Base-by-base conservation (phyloP, 2,329 filamentous ascomycete species). In the Microsporum canis region DNA sequence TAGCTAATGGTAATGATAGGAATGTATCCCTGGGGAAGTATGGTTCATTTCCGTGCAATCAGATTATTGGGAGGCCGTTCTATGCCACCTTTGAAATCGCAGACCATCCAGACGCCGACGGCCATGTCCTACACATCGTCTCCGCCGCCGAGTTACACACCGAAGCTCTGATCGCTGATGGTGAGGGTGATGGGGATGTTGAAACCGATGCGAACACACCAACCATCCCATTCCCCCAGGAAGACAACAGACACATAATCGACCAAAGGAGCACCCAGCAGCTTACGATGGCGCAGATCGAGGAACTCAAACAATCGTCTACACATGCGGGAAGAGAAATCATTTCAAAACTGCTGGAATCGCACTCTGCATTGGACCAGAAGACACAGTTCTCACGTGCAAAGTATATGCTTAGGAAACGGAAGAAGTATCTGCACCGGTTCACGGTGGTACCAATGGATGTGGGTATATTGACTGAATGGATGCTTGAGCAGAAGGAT, bases 391-490 rank as follows among this genome's bases (percentile, higher is more conserved):
- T 95, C 70, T 95, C 91, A 1, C 79, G 96, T 62, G 91, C 92
- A 49, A 99, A 99, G 74, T 99, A 99, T 75, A 96, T 94, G 69
- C 78, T 97, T 17, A 81, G 95, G 53, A 99, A 99, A 77, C 88
- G 89, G 65, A 91, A 87, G 71, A 99, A 99, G 75, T 97, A 95
- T 72, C 82, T 97, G 65, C 86, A 88, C 68, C 82, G 91, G 10
- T 97, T 99, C 70, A 89, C 88, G 0, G 84, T 94, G 1, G 73
- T 95, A 58, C 92, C 92, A 0, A 76, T 97, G 66, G 91, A 96
- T 69, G 84, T 95, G 12, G 81, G 85, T 0, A 81, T 84, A 65
- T 78, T 97, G 64, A 84, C 85, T 23, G 83, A 90, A 66, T 95
- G 88, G 78, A 80, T 92, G 69, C 76, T 96, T 57, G 80, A 87